A percentile compares a stretch with the other conserved stretches of the same genome.
Evolutionary conservation across 306 rosid species (phyloP).

Genomic region (Heteromeles arbutifolia): DNA sequence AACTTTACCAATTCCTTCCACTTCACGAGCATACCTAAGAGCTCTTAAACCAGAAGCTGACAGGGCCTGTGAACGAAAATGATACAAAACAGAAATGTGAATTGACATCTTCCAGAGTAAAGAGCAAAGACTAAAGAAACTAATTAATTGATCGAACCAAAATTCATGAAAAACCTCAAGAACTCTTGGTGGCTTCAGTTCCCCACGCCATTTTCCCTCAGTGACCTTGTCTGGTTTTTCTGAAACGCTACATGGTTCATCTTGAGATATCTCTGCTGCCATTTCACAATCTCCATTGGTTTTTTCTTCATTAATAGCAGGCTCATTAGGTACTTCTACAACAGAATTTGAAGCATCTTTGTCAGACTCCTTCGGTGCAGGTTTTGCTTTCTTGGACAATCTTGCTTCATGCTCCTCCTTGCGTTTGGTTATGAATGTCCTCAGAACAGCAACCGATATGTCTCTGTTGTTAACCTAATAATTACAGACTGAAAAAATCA

Average conservation of each 20-base stretch:
- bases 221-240: constrained; percentile 34
- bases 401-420: constrained; percentile 64
- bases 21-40: constrained; percentile 90
- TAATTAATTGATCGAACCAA: neutral
- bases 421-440: constrained; percentile 61
- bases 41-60: constrained; percentile 98
- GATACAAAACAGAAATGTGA: neutral
- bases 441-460: constrained; percentile 86
- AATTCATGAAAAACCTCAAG: constrained; percentile 60
- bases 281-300: constrained; percentile 44
- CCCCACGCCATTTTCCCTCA: constrained; percentile 54
- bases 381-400: constrained; percentile 48
- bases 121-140: neutral
- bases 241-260: constrained; percentile 33
- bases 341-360: constrained; percentile 39
- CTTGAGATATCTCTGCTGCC: constrained; percentile 39
- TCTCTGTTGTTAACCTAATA: constrained; percentile 92
- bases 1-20: constrained; percentile 88
- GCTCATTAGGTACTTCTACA: constrained; percentile 29
- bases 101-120: neutral
- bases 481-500: constrained; percentile 20
- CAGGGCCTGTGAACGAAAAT: constrained; percentile 56
- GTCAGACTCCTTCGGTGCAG: constrained; percentile 32
- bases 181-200: constrained; percentile 69
- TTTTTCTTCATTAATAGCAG: constrained; percentile 30